Base-by-base conservation (phyloP, 257 asterid genomes). In the Jacaranda mimosifolia region DNA sequence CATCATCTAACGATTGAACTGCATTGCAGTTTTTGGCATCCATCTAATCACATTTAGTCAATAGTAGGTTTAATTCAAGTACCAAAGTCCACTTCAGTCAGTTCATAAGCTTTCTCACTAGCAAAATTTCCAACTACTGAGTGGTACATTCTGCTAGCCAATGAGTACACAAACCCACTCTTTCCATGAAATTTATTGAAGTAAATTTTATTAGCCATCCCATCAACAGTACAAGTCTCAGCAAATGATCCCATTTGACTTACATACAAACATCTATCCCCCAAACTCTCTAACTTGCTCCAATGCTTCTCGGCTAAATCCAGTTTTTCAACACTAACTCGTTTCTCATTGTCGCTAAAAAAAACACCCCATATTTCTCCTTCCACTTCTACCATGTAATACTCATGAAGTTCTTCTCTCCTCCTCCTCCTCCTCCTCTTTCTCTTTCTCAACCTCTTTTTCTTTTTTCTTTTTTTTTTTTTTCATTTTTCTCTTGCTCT, bases 171-270 rank as follows among this genome's bases (percentile, higher is more conserved):
- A 12, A 78, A 45, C 6, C 66, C 73, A 5, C 46, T 51, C 10
- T 70, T 10, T 3, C 67, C 73, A 9, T 12, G 32, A 19, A 70
- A 62, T 21, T 39, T 78, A 10, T 49, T 59, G 14, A 78, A 70
- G 51, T 70, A 78, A 39, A 78, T 60, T 21, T 79, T 79, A n/a
- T 79, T 79, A 4, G 57, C 78, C 73, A 42, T 26, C 6, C 56
- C 73, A 1, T 10, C 39, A 0, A 17, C 71, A 15, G 1, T 17
- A 63, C 68, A 58, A 9, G 48, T 53, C 63, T 51, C 72, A 7
- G 63, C 56, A 59, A 70, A 58, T 1, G 82, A 79, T 6, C 59
- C 18, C 6, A 4, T 11, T 0, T 1, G 10, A 39, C 84, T 75
- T 18, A 80, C 62, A 32, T 56, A 74, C n/a, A 74, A 17, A 68